phyloP scores from a whole-genome alignment of 495 filamentous ascomycete species.

The Antarctomyces pellizariae region DNA sequence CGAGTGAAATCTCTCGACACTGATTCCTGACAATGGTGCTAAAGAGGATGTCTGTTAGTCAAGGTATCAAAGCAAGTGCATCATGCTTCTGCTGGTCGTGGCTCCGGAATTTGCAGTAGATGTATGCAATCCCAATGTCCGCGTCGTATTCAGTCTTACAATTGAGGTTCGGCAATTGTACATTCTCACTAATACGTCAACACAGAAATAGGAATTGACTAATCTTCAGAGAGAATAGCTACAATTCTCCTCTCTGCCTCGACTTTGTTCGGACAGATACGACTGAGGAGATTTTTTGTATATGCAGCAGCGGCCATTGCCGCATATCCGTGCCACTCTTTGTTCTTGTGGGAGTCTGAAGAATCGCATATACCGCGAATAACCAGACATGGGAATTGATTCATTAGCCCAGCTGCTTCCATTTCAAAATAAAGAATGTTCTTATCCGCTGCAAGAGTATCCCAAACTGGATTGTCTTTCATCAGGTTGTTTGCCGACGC shows the following conservation, averaged over 20 bases:
- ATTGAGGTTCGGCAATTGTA: no score
- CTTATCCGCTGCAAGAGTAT: constrained; percentile 1
- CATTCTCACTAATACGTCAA: no score
- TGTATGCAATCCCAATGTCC: no score
- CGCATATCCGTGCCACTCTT: constrained; percentile 19
- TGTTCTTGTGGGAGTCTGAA: constrained; percentile 22
- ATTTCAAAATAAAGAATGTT: constrained; percentile 20
- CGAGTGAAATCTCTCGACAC: no score
- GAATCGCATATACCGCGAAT: constrained; percentile 22
- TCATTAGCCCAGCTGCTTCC: constrained; percentile 19
- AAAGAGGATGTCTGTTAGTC: no score
- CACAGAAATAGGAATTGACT: no score
- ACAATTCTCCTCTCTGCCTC: constrained; percentile 16
- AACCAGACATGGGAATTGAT: constrained; percentile 14
- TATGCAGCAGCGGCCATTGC: constrained; percentile 17
- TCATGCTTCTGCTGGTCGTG: no score
- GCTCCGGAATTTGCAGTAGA: no score
- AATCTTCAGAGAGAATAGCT: constrained; percentile 12
- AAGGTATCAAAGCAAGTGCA: no score
- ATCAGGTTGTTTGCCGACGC: constrained; percentile 9
- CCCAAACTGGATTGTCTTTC: constrained; percentile 2
- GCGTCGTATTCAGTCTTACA: no score
- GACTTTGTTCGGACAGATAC: constrained; percentile 11
- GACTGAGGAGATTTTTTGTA: constrained; percentile 5
- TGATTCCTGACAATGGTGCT: no score